Evolutionary conservation across 805 yeast genomes (phyloP), one percentile per base, ranked within the genome.

Genomic region (Myxozyma mucilagina): DNA sequence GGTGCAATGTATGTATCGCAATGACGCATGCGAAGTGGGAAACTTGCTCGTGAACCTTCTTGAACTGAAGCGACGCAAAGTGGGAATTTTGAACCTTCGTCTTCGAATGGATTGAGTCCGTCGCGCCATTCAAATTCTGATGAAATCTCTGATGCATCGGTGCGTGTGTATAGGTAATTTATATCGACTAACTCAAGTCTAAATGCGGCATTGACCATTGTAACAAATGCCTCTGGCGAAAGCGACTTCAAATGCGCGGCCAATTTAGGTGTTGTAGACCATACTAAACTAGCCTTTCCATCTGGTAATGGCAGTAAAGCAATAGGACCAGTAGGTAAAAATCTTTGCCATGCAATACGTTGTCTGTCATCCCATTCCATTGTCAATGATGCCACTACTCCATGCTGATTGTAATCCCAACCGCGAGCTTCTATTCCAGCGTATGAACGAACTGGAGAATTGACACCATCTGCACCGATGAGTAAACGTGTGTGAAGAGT

Each of bases 401-500:
- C 99, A 76, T 86, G 89, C 52, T 90, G 80, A 67, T 87, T 79
- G 74, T 94, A 94, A 53, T 82, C 83, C 98, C 98, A 94, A 14
- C 99, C 99, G 51, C 96, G 81, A 1, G 96, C 84, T 70, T 85
- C 86, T 57, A 94, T 91, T 1, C 83, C 85, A 0, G 97, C 87
- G 70, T 82, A 92, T 64, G 82, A 80, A 51, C 97, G 81, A 5
- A 89, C 98, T 0, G 97, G 97, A 0, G 97, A 91, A 73, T 91
- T 90, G 73, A 85, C 90, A 0, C 99, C 99, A 73, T 94, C 99
- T 43, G 97, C 96, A 8, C 99, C 99, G 14, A 94, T 57, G 42
- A 68, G 52, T 10, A 68, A 59, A 39, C 67, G 47, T 7, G 71
- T 57, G 69, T 83, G 82, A 53, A 86, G 78, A 11, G 70, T 65